Base-by-base conservation (phyloP, 768 basidiomycete species). In the Gloeostereum incarnatum region DNA sequence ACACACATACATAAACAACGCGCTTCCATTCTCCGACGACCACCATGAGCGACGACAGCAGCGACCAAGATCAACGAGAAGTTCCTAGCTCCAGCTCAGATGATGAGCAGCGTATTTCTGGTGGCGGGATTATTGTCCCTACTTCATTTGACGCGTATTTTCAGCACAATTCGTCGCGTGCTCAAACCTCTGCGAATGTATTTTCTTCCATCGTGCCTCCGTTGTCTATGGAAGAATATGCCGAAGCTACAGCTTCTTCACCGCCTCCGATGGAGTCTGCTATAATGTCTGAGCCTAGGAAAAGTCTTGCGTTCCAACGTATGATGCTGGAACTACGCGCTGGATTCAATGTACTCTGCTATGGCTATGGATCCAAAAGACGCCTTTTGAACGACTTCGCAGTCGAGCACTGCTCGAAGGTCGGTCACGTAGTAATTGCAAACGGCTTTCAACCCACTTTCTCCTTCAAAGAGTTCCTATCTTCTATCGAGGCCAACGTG, bases 101-200 rank as follows among this genome's bases (percentile, higher is more conserved):
- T n/a, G n/a, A n/a, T n/a, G n/a, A n/a, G n/a, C n/a, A n/a, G n/a
- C n/a, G n/a, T n/a, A n/a, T n/a, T n/a, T n/a, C n/a, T n/a, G n/a
- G n/a, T n/a, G n/a, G 38, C 38, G 38, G 38, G 21, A 56, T 68
- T 38, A 69, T 86, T 34, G 70, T 76, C 3, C 69, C 73, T 18
- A 77, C 86, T 5, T 63, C 78, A 5, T 90, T 92, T 39, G 92
- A 98, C 61, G 77, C 81, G 16, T 98, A 94, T 62, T 87, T 98
- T 55, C 67, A 65, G 5, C 70, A 77, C 27, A 63, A 71, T 20
- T 64, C 78, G 6, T 65, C 76, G 17, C 71, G 81, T 11, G 60
- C 77, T 1, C 73, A 75, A 44, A 93, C 90, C 21, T 89, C 88
- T 22, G 62, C 77, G 42, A 81, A 83, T 48, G 72, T 88, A 35